Conservation (phyloP, 352 stramenopile species). For the Globisporangium barbulae region DNA sequence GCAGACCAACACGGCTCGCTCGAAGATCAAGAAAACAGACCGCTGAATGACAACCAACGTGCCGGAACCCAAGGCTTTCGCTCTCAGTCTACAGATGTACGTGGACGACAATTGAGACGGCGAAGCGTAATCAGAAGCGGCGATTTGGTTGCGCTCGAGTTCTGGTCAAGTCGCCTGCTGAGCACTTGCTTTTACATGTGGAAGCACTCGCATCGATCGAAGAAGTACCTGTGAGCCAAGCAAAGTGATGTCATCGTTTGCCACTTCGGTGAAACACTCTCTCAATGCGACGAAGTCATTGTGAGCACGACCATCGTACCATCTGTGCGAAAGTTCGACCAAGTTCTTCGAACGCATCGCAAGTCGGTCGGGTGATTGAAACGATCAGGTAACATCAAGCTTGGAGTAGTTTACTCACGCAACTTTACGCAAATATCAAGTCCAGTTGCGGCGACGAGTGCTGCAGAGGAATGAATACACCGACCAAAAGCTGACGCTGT, state of each 20-base stretch:
- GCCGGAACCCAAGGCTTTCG: not conserved
- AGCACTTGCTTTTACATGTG: slow-evolving; percentile 13
- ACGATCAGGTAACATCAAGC: no score
- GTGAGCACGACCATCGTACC: no score
- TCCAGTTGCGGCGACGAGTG: no score
- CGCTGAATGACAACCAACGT: not conserved
- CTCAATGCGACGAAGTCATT: not conserved
- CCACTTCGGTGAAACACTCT: no score
- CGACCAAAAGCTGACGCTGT: no score
- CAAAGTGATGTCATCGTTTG: not conserved
- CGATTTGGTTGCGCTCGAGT: slow-evolving; percentile 2
- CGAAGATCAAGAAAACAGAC: slow-evolving; percentile 4
- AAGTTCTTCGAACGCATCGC: no score
- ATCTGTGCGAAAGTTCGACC: no score
- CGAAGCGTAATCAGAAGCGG: not conserved
- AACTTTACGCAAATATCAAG: no score
- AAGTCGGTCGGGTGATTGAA: no score
- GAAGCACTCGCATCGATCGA: slow-evolving; percentile 3
- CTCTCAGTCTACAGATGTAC: not conserved
- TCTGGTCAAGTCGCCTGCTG: not conserved
- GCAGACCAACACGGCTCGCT: not conserved
- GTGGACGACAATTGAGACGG: not conserved
- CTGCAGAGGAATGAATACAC: no score
- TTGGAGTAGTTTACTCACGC: no score
- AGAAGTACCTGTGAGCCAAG: not conserved